Evolutionary conservation across 768 basidiomycete genomes (phyloP), one percentile per base, ranked within the genome.

Genomic region (Boletus reticuloceps): DNA sequence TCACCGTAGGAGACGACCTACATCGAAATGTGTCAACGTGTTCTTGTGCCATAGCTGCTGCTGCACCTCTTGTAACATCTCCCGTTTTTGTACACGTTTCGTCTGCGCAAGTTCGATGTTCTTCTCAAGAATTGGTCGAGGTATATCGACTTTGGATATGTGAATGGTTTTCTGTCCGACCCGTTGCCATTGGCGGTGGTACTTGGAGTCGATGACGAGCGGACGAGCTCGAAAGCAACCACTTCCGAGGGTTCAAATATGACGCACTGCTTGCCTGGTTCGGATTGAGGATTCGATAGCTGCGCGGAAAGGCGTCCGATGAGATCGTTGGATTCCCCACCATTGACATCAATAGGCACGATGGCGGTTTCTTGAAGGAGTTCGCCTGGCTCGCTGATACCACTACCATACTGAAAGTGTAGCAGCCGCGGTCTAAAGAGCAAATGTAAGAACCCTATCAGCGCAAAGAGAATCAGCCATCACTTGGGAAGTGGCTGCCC

Each of bases 51-150:
- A 64, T 22, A 69, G 72, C 32, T 89, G 66, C 31, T 69, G 72
- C 50, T 77, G 72, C 22, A 85, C 77, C 51, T 86, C 78, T 17
- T 72, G 74, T 8, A 73, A 56, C 51, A 85, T 75, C 27, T 77
- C 71, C 13, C 70, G 66, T 60, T 70, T 74, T 41, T 70, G 56
- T 40, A 11, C 55, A 32, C 74, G 61, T 60, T 75, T 77, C 44
- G 64, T 62, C 14, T 69, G 67, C 13, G 77, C 74, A 27, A 78
- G 61, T 9, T 76, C 75, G 5, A 81, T 60, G 40, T 88, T 89
- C 47, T 78, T 47, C 75, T 75, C 58, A 91, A 59, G 60, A 90
- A 93, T 48, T 84, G 82, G 64, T 93, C 91, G 44, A 92, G 73
- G 65, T 82, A 90, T 45, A 93, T 74, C 19, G 75, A 73, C 59